A percentile compares a stretch with the other conserved stretches of the same genome.
These are phyloP conservation scores for Bolboschoenoplectus hybrid DNA, from an alignment of 202 grass and related monocot genomes.

Conservation along the genomic window DNA sequence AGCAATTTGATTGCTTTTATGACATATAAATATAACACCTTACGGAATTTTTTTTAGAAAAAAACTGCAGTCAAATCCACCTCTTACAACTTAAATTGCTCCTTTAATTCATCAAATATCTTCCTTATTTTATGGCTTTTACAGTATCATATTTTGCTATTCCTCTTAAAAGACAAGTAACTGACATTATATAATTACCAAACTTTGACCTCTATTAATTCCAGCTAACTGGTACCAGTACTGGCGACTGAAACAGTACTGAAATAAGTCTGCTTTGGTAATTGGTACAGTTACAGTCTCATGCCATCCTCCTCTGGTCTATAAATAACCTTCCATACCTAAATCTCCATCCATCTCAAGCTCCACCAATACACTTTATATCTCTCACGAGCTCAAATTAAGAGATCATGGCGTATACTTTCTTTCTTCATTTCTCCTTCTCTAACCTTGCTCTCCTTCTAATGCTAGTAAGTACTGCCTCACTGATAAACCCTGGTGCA, in stretches of 20 bases:
- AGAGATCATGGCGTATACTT: slow-evolving; percentile 29
- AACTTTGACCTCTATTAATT: slow-evolving; percentile 4
- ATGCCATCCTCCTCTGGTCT: not conserved
- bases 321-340: slow-evolving; percentile 28
- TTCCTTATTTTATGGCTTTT: not conserved
- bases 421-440: not conserved
- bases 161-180: not conserved
- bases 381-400: not conserved
- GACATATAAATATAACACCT: not conserved
- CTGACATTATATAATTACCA: too few species aligned
- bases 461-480: not conserved
- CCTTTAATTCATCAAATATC: not conserved
- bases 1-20: not conserved
- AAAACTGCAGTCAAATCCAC: not conserved
- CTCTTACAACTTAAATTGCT: slow-evolving; percentile 4
- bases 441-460: slow-evolving; percentile 6
- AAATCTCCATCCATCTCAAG: not conserved
- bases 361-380: slow-evolving; percentile 1
- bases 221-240: not conserved
- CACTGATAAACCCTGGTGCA: slow-evolving; percentile 31
- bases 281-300: too few species aligned
- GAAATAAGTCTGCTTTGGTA: not conserved
- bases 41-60: not conserved
- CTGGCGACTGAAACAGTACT: not conserved
- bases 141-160: not conserved